Base-by-base conservation (phyloP, 169 alveolate species). In the Eimeria maxima region DNA sequence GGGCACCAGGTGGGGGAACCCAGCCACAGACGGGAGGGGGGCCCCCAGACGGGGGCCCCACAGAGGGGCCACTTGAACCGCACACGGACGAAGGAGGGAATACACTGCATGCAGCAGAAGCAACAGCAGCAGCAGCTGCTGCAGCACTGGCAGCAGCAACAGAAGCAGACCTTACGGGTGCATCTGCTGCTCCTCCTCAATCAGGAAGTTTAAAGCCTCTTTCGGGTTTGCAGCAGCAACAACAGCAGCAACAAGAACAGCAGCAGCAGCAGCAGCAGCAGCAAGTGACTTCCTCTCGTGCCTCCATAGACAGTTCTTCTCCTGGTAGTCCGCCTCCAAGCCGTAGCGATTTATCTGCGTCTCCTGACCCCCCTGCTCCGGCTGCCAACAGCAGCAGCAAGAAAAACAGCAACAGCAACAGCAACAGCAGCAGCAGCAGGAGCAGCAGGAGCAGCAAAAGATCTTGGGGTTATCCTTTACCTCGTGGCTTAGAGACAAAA, bases 61-160 rank as follows among this genome's bases (percentile, higher is more conserved):
- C 63, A 11, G 63, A 16, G 63, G 63, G 63, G 63, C 63, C 63
- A 1, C 63, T 16, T 53, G 63, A 53, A 16, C 63, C 2, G 47
- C 53, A 24, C 47, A 16, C 14, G 53, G 44, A 7, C 5, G 33
- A 16, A 74, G 57, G 33, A 44, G 22, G 44, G 55, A 4, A 24
- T 20, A 29, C 29, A 44, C 7, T 27, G 11, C 86, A 53, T 53
- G 63, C 63, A 53, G 63, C 63, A 53, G 60, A 6, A 53, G 63
- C 63, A 53, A 53, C 63, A 33, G 86, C 86, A 74, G 86, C 86
- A 74, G 86, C 89, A 80, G 67, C 24, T 45, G 89, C 89, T 6
- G 13, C 60, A 80, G 89, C 5, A 18, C 22, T 60, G 45, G 67
- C 67, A 80, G 89, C 89, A 80, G 65, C 89, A 74, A 44, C 86